phyloP scores from a whole-genome alignment of 2,329 filamentous ascomycete genomes.

The Fusarium sororula region DNA sequence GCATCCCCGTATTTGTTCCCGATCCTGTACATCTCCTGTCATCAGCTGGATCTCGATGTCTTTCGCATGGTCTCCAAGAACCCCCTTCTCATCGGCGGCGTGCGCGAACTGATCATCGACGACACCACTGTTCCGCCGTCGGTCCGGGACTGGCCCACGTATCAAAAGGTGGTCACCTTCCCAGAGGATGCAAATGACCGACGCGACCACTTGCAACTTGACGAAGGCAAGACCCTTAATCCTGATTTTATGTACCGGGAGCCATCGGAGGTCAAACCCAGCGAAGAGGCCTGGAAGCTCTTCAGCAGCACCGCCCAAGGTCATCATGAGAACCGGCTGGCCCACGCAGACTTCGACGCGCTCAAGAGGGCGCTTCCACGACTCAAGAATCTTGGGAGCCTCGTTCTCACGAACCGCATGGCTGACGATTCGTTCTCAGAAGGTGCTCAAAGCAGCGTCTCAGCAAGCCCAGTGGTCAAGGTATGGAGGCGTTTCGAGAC shows the following conservation, averaged over 20 bases:
- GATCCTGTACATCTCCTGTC: constrained; percentile 5
- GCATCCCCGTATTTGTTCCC: background rate
- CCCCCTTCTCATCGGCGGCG: background rate
- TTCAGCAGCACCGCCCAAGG: background rate
- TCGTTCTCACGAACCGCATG: background rate
- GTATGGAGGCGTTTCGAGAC: background rate
- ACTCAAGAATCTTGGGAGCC: background rate
- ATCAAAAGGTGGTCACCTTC: background rate
- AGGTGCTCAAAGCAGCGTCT: background rate
- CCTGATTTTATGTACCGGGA: no score
- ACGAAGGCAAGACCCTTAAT: no score
- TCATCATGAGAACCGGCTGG: background rate
- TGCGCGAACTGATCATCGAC: constrained; percentile 13
- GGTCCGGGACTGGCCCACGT: background rate
- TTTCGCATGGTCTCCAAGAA: background rate
- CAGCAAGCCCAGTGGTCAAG: background rate
- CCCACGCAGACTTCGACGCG: background rate
- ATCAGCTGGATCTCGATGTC: constrained; percentile 11
- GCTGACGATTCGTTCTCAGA: background rate
- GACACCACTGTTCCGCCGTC: constrained; percentile 12
- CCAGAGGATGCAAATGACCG: background rate
- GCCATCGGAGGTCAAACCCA: background rate
- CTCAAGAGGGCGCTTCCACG: background rate
- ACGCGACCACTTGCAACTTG: no score
- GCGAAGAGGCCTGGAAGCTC: background rate